Percentiles rank a stretch among this genome's conserved stretches.
Evolutionary conservation across 2,329 filamentous ascomycete genomes (phyloP).

Genomic region (Verticillium isaacii): DNA sequence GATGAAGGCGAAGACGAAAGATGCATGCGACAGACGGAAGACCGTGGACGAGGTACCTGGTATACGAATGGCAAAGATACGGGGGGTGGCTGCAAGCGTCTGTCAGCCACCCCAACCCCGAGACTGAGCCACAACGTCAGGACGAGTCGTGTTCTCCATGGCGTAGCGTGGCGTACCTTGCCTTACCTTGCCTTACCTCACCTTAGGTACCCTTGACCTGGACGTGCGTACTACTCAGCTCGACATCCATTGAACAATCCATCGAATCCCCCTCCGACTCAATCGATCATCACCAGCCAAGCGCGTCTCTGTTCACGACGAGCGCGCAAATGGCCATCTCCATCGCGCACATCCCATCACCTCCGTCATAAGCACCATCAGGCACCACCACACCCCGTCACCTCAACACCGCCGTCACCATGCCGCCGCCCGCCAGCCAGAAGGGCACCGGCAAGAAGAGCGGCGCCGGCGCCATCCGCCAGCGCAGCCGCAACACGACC

Average conservation of each 20-base stretch:
- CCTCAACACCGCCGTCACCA: constrained; percentile 22
- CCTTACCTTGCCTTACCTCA: too few relatives aligned
- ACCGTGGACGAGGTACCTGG: too few relatives aligned
- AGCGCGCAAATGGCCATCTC: neutral
- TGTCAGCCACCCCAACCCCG: neutral
- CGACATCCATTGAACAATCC: neutral
- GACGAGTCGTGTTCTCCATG: neutral
- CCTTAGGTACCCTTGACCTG: too few relatives aligned
- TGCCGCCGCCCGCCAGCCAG: constrained; percentile 56
- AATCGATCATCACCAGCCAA: neutral
- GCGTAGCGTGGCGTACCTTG: neutral
- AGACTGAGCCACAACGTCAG: neutral
- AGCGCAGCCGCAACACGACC: constrained; percentile 73
- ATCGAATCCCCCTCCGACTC: neutral
- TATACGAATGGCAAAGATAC: too few relatives aligned
- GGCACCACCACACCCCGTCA: neutral
- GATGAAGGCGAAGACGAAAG: too few relatives aligned
- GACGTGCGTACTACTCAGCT: neutral
- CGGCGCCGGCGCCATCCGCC: constrained; percentile 54
- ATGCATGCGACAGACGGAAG: too few relatives aligned
- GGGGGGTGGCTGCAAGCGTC: neutral
- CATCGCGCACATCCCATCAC: neutral
- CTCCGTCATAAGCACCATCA: neutral
- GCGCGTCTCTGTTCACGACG: neutral
- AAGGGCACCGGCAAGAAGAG: constrained; percentile 64